These are phyloP conservation scores for Microcyclospora pomicola DNA, from an alignment of 2,329 filamentous ascomycete species.

Conservation along the genomic window DNA sequence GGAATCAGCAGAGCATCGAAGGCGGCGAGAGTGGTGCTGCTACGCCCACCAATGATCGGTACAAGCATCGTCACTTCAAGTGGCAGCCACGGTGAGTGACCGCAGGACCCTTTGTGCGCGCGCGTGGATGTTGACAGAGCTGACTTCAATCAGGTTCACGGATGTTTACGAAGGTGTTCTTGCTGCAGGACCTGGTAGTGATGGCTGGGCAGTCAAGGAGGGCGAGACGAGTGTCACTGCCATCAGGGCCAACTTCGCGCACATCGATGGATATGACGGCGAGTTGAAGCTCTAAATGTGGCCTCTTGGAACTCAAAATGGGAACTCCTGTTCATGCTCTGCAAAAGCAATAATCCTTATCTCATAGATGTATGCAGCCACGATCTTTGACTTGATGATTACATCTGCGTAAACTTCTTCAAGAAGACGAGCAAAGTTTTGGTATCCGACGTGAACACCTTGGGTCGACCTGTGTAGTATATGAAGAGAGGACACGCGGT, in stretches of 20 bases:
- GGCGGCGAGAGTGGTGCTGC: conserved; percentile 19
- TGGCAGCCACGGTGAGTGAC: conserved; percentile 52
- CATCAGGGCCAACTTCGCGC: conserved; percentile 84
- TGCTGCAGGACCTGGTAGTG: conserved; percentile 63
- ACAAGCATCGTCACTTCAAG: conserved; percentile 80
- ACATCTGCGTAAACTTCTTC: no score
- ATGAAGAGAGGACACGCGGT: no score
- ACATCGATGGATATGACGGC: conserved; percentile 49
- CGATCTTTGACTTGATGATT: no score
- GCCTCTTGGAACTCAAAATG: no score
- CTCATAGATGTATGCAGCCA: no score
- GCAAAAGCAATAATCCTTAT: no score
- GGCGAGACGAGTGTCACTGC: conserved; percentile 83
- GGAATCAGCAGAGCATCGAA: conserved; percentile 45
- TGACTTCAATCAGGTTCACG: conserved; percentile 42
- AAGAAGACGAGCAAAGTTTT: no score
- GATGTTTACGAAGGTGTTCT: conserved; percentile 85
- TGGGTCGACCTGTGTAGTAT: no score
- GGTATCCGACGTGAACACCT: no score
- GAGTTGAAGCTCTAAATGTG: conserved; percentile 59
- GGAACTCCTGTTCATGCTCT: no score
- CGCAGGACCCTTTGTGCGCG: no score
- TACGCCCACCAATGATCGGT: conserved; percentile 29
- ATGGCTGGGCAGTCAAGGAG: conserved; percentile 85
- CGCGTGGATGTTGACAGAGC: no score